Evolutionary conservation across 495 filamentous ascomycete species (phyloP).

Genomic region (Cenococcum geophilum): DNA sequence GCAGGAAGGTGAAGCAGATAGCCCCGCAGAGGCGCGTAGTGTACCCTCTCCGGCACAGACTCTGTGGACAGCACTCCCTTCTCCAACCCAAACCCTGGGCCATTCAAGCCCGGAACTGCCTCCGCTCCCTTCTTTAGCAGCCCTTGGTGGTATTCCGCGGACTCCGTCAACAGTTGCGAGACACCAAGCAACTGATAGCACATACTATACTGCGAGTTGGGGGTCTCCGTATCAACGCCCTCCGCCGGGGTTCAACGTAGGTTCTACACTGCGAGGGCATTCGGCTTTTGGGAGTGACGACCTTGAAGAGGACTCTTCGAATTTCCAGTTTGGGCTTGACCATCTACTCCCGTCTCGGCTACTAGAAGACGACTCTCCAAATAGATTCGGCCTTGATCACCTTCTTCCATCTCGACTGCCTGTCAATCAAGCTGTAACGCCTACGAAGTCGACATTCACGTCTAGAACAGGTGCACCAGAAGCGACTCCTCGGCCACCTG

Average conservation of each 20-base stretch:
- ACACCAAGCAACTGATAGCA: conserved; percentile 24
- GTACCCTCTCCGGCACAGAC: conserved; percentile 32
- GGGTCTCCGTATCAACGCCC: conserved; percentile 39
- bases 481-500: conserved; percentile 13
- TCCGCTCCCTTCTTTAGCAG: conserved; percentile 24
- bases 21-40: conserved; percentile 23
- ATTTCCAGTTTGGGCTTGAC: conserved; percentile 36
- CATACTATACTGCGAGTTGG: conserved; percentile 41
- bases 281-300: conserved; percentile 31
- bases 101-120: conserved; percentile 34
- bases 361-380: conserved; percentile 24
- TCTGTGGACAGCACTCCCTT: conserved; percentile 29
- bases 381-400: conserved; percentile 32
- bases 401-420: conserved; percentile 37
- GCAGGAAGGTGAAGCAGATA: conserved; percentile 17
- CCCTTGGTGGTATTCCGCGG: conserved; percentile 19
- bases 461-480: neutral
- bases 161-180: conserved; percentile 27
- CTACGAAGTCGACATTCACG: conserved; percentile 15
- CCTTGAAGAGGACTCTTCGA: conserved; percentile 34
- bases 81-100: conserved; percentile 32
- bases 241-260: conserved; percentile 26
- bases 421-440: conserved; percentile 16
- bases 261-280: conserved; percentile 12
- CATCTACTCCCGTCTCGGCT: conserved; percentile 28